Percentiles rank a stretch among this genome's conserved stretches.
phyloP scores from a whole-genome alignment of 805 yeast genomes.

The Kodamaea laetipori region DNA sequence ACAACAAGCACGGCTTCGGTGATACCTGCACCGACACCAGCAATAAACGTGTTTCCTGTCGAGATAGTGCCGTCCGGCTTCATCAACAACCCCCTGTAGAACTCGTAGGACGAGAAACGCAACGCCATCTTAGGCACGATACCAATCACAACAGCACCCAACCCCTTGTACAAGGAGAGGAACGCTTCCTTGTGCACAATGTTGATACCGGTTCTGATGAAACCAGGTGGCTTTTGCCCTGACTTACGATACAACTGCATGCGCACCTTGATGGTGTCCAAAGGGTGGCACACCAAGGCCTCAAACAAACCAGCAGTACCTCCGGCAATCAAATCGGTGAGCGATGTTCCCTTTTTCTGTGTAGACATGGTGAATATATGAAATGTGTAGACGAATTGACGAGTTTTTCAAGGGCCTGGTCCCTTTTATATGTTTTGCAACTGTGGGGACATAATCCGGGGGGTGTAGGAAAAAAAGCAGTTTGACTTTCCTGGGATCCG shows the following conservation, averaged over 20 bases:
- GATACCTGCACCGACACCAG: constrained; percentile 97
- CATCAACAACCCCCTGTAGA: constrained; percentile 69
- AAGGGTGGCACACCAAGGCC: constrained; percentile 98
- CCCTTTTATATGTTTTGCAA: constrained; percentile 4
- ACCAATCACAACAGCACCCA: constrained; percentile 96
- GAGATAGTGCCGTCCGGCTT: constrained; percentile 65
- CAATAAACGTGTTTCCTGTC: constrained; percentile 75
- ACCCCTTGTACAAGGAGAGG: constrained; percentile 87
- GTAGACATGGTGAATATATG: constrained; percentile 10
- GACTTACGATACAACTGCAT: constrained; percentile 85
- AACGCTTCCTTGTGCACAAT: constrained; percentile 81
- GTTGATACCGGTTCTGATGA: constrained; percentile 74
- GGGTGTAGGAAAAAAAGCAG: neutral
- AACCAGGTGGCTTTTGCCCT: constrained; percentile 83
- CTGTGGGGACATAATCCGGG: constrained; percentile 9
- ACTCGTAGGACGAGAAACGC: constrained; percentile 92
- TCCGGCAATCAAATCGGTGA: constrained; percentile 81
- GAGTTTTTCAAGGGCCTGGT: constrained; percentile 3
- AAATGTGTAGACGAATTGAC: neutral
- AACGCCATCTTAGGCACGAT: constrained; percentile 98
- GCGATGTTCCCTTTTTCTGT: constrained; percentile 41
- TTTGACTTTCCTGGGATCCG: constrained; percentile 10
- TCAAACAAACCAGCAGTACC: constrained; percentile 97
- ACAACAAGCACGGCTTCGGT: constrained; percentile 95
- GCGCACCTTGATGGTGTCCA: constrained; percentile 95